Base-by-base conservation (phyloP, 2,329 filamentous ascomycete genomes). In the Penicillium polonicum region DNA sequence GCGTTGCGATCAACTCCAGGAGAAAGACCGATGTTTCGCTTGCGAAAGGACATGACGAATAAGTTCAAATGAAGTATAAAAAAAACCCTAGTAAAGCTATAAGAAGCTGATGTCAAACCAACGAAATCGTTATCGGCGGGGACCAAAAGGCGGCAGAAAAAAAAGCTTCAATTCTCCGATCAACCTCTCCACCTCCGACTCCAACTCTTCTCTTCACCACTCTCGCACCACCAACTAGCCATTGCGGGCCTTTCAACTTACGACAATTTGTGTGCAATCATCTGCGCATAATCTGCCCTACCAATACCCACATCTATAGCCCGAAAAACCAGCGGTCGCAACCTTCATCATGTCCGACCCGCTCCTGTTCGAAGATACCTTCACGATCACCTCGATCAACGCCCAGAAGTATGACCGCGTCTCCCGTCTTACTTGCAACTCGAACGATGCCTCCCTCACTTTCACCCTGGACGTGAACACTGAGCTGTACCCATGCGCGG, bases 331-430 rank as follows among this genome's bases (percentile, higher is more conserved):
- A 33, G 52, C 49, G 77, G 72, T 79, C 62, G 76, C 79, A 68
- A 81, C 33, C 39, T 55, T 49, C 57, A 59, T 78, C 65, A 86
- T 91, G 77, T 88, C 89, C 66, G 93, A 97, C 79, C 88, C 92
- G 58, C 88, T 94, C 70, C 90, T 97, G 76, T 96, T 95, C 79
- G 92, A 97, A 78, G 92, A 96, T 73, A 88, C 85, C 70, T 97
- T 97, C 83, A 89, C 84, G 60, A 83, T 97, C 69, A 93, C 86
- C 66, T 79, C 84, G 55, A 81, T 91, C 74, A 90, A 96, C 79
- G 84, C 87, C 70, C 85, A 88, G 70, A 96, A 97, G 79, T 99
- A 99, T 78, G 94, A 97, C 79, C 91, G 93, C 64, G 93, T 97
- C 27, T 89, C 91, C 55, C 93, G 94, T 67, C 85, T 97, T 72